phyloP scores from a whole-genome alignment of 129 eudicot species.

The Gnaphalium uliginosum region DNA sequence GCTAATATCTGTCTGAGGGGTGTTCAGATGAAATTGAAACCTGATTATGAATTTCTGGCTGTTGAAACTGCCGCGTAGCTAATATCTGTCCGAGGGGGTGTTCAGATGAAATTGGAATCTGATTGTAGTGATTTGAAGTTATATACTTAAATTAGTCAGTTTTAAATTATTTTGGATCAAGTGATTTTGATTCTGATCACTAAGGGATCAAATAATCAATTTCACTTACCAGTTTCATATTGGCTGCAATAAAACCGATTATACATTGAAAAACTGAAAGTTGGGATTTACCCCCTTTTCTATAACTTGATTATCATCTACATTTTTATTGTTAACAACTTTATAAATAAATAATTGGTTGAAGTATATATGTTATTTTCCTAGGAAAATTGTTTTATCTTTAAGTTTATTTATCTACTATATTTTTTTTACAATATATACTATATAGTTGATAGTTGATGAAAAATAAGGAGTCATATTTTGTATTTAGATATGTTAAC shows the following conservation, averaged over 20 bases:
- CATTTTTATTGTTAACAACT: neutral
- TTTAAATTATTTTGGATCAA: neutral
- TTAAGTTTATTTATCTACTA: neutral
- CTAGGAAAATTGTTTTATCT: neutral
- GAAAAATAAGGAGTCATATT: neutral
- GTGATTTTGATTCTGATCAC: neutral
- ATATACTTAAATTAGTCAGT: neutral
- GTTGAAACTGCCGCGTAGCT: neutral
- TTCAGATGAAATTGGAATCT: constrained; percentile 10
- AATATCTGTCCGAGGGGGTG: neutral
- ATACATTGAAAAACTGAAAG: neutral
- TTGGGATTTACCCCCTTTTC: neutral
- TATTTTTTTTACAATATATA: neutral
- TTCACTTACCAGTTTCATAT: neutral
- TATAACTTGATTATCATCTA: neutral
- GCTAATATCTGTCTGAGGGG: constrained; percentile 1
- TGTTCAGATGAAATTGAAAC: constrained; percentile 8
- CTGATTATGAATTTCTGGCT: constrained; percentile 4
- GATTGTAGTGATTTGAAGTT: constrained; percentile 1
- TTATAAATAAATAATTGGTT: no score
- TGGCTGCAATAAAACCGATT: neutral
- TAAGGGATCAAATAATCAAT: neutral
- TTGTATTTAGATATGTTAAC: neutral
- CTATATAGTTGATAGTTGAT: neutral
- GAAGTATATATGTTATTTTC: neutral